Base-by-base conservation (phyloP, 164 flowering plant species). In the Santalum album region DNA sequence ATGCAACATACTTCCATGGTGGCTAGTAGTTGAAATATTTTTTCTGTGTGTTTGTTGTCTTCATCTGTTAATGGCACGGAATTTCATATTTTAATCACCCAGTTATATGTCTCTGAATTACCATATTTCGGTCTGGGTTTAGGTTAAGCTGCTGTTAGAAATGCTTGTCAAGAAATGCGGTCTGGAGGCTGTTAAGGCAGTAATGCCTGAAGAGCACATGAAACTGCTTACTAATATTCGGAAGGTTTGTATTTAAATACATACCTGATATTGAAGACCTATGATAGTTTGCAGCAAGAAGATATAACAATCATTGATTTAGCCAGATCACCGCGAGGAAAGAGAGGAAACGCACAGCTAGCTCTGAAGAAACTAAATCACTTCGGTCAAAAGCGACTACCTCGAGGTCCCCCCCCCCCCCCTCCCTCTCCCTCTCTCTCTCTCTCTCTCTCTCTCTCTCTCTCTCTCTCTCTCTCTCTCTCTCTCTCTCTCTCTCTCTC, bases 161-260 rank as follows among this genome's bases (percentile, higher is more conserved):
- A 94, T 94, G 95, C 95, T 94, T 23, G 78, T 90, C 53, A 76
- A 61, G 64, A 94, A 86, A 71, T 94, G 99, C 68, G 99, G 99
- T 56, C 49, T 86, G 25, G 95, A 94, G 58, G 95, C 99, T 57
- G 96, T 94, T 6, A 90, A 81, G 76, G 87, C 82, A 36, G 97
- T 86, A 53, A 87, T 87, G 90, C 97, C 99, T 24, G 95, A 86
- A 62, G 96, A 86, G 51, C 99, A 94, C 68, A 79, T 86, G 87
- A 94, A 84, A 69, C 94, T 90, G 21, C 97, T 94, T 24, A 80
- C 83, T 7, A 94, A 90, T 63, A 87, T 94, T 38, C 62, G 95
- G 57, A 94, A 94, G 97, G 99, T 89, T 25, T 44, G 73, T 43
- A 44, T n/a, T n/a, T 2, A 25, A 35, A 19, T 18, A 15, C 39